Conservation (phyloP, 176 grass and related monocot genomes). For the Zea luxurians region DNA sequence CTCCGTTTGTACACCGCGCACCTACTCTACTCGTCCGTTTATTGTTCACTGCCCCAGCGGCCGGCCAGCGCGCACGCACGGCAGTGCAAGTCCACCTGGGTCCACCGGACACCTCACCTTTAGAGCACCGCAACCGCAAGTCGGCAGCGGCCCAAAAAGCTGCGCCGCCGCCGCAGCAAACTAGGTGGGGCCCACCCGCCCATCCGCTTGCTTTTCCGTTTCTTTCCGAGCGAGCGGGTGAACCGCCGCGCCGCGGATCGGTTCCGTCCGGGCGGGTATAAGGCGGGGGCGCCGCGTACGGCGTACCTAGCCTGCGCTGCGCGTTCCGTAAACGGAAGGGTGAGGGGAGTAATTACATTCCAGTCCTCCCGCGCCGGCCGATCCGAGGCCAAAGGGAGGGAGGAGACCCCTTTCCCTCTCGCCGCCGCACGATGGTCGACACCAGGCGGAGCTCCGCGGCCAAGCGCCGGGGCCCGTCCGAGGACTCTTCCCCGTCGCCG, state of each 20-base stretch:
- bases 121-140: not conserved
- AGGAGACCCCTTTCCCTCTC: too few relatives aligned
- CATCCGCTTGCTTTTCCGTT: too few relatives aligned
- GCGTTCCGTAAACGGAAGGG: constrained; percentile 35
- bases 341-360: constrained; percentile 17
- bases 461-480: not conserved
- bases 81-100: not conserved
- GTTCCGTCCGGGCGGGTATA: not conserved
- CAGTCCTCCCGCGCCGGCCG: not conserved
- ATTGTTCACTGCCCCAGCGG: not conserved
- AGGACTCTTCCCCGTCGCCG: not conserved
- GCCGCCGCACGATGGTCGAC: constrained; percentile 58
- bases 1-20: not conserved
- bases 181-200: too few relatives aligned
- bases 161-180: not conserved
- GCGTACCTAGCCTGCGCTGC: not conserved
- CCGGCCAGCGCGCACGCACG: too few relatives aligned
- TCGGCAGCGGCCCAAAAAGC: not conserved
- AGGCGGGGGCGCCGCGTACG: not conserved
- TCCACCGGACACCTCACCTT: not conserved
- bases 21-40: not conserved
- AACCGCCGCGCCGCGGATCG: not conserved
- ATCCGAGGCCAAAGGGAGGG: not conserved
- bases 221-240: not conserved
- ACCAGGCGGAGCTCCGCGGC: constrained; percentile 56